These are phyloP conservation scores for Xerocomellus dryophilus DNA, from an alignment of 768 basidiomycete species.

Conservation along the genomic window DNA sequence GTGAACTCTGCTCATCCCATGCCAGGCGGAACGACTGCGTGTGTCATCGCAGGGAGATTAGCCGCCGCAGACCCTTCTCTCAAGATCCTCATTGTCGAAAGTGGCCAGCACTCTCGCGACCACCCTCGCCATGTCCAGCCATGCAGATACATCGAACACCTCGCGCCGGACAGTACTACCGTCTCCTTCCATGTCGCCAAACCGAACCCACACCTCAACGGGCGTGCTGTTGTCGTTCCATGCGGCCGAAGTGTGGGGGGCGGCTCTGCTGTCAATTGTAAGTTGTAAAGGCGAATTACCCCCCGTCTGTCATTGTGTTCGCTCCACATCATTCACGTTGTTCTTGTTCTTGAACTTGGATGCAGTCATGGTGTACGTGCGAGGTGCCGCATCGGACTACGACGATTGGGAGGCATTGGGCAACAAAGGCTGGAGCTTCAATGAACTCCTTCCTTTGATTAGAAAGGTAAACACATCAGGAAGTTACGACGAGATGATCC, in stretches of 20 bases:
- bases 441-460: conserved; percentile 53
- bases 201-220: conserved; percentile 42
- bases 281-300: conserved; percentile 3
- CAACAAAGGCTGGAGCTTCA: conserved; percentile 62
- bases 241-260: conserved; percentile 57
- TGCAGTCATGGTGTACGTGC: conserved; percentile 49
- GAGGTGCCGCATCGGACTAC: conserved; percentile 60
- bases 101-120: conserved; percentile 50
- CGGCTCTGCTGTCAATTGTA: conserved; percentile 61
- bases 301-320: not conserved
- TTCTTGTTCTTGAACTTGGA: not conserved
- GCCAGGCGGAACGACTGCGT: conserved; percentile 50
- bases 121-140: conserved; percentile 51
- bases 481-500: conserved; percentile 23
- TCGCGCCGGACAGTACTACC: conserved; percentile 38
- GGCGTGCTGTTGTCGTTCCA: conserved; percentile 44
- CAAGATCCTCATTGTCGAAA: conserved; percentile 60
- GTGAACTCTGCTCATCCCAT: not conserved
- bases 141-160: conserved; percentile 45
- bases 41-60: conserved; percentile 52
- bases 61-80: conserved; percentile 50
- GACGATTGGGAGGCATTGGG: conserved; percentile 54
- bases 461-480: conserved; percentile 42
- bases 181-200: conserved; percentile 41
- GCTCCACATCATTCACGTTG: not conserved